Percentiles rank a stretch among this genome's conserved stretches.
Conservation (phyloP, 148 eudicot genomes). For the Camellia sinensis region DNA sequence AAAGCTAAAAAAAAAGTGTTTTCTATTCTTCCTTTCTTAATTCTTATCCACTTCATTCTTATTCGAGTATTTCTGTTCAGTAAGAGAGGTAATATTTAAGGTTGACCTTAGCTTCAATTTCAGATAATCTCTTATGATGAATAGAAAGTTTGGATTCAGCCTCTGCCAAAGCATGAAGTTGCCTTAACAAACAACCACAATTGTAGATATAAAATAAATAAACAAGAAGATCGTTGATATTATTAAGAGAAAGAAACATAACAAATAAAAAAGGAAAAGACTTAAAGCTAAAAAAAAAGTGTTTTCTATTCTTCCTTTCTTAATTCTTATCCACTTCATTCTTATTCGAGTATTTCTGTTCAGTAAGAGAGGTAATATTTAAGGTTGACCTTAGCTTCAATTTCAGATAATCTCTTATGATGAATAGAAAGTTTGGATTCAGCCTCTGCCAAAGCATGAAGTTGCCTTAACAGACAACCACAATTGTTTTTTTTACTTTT, state of each 20-base stretch:
- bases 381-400: slow-evolving; percentile 77
- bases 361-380: background rate
- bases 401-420: slow-evolving; percentile 69
- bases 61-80: background rate
- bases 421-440: slow-evolving; percentile 70
- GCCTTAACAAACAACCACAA: slow-evolving; percentile 74
- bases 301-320: too few species aligned
- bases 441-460: slow-evolving; percentile 78
- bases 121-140: slow-evolving; percentile 76
- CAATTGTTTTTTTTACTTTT: too few species aligned
- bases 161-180: slow-evolving; percentile 78
- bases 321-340: background rate
- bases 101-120: slow-evolving; percentile 83
- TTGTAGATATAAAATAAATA: too few species aligned
- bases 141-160: slow-evolving; percentile 67
- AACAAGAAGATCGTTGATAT: too few species aligned
- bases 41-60: background rate
- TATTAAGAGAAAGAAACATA: too few species aligned
- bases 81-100: background rate
- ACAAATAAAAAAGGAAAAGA: too few species aligned
- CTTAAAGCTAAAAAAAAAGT: too few species aligned
- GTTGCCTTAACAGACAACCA: slow-evolving; percentile 83
- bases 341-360: too few species aligned
- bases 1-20: background rate
- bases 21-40: too few species aligned